These are phyloP conservation scores for Alternaria atra DNA, from an alignment of 2,329 filamentous ascomycete genomes.

Conservation along the genomic window DNA sequence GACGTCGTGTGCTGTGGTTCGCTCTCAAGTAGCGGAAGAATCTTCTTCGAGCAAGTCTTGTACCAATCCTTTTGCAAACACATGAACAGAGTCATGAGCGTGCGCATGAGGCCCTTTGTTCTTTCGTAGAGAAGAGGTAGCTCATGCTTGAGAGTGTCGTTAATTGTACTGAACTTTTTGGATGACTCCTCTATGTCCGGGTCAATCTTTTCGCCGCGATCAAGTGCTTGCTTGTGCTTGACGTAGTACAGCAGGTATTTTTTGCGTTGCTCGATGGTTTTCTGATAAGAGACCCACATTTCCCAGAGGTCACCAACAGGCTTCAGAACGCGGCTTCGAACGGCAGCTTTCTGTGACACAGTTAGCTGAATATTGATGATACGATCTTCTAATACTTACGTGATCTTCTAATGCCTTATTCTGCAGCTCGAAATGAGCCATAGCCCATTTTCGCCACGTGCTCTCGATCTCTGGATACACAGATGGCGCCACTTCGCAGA, in stretches of 20 bases:
- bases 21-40: conserved; percentile 75
- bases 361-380: conserved; percentile 21
- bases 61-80: conserved; percentile 87
- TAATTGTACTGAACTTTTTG: conserved; percentile 89
- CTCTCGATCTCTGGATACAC: conserved; percentile 83
- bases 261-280: conserved; percentile 92
- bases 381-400: conserved; percentile 60
- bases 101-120: conserved; percentile 84
- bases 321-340: conserved; percentile 84
- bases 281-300: conserved; percentile 81
- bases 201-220: conserved; percentile 84
- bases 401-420: conserved; percentile 85
- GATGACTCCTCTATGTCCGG: conserved; percentile 84
- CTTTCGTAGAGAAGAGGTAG: conserved; percentile 82
- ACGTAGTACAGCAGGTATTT: conserved; percentile 93
- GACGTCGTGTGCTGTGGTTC: conserved; percentile 52
- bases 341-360: conserved; percentile 63
- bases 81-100: conserved; percentile 83
- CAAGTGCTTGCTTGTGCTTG: conserved; percentile 78
- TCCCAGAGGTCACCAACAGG: conserved; percentile 82
- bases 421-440: conserved; percentile 85
- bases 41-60: conserved; percentile 82
- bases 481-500: conserved; percentile 71
- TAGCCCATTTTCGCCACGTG: conserved; percentile 92
- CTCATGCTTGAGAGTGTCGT: conserved; percentile 92